Conservation (phyloP, 495 filamentous ascomycete species). For the Halenospora varia region DNA sequence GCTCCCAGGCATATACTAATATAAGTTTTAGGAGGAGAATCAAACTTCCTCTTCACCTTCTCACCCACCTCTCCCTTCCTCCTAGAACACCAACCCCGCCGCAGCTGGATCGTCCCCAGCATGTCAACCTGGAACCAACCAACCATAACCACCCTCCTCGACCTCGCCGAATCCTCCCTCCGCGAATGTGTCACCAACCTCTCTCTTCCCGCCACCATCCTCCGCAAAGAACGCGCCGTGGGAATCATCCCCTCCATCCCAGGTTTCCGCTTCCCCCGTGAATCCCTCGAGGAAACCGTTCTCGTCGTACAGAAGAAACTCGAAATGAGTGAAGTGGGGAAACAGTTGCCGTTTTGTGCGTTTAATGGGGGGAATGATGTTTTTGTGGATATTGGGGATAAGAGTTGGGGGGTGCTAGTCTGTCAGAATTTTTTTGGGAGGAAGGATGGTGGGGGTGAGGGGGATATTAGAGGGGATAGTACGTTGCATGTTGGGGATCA, state of each 20-base stretch:
- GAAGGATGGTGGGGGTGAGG: not conserved
- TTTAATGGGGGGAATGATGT: conserved; percentile 98
- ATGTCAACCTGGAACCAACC: conserved; percentile 82
- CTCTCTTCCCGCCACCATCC: conserved; percentile 66
- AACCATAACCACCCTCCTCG: conserved; percentile 73
- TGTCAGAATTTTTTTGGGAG: conserved; percentile 86
- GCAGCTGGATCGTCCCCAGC: conserved; percentile 77
- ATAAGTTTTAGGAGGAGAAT: conserved; percentile 46
- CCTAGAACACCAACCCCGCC: conserved; percentile 58
- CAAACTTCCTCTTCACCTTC: conserved; percentile 85
- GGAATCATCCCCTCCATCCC: conserved; percentile 69
- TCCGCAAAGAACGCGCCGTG: conserved; percentile 91
- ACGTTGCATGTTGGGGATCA: conserved; percentile 92
- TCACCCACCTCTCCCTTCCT: conserved; percentile 47
- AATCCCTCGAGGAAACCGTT: conserved; percentile 93
- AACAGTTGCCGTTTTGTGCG: conserved; percentile 85
- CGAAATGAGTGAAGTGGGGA: conserved; percentile 68
- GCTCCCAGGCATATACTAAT: not conserved
- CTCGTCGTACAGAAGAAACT: conserved; percentile 88
- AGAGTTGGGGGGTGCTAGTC: conserved; percentile 86
- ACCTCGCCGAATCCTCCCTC: conserved; percentile 80
- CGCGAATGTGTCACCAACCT: conserved; percentile 74
- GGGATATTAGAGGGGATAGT: conserved; percentile 40
- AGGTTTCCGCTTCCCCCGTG: conserved; percentile 67
- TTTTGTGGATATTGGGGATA: conserved; percentile 98